phyloP scores from a whole-genome alignment of 1,139 yeast species.

The Zygosaccharomyces pseudobailii region DNA sequence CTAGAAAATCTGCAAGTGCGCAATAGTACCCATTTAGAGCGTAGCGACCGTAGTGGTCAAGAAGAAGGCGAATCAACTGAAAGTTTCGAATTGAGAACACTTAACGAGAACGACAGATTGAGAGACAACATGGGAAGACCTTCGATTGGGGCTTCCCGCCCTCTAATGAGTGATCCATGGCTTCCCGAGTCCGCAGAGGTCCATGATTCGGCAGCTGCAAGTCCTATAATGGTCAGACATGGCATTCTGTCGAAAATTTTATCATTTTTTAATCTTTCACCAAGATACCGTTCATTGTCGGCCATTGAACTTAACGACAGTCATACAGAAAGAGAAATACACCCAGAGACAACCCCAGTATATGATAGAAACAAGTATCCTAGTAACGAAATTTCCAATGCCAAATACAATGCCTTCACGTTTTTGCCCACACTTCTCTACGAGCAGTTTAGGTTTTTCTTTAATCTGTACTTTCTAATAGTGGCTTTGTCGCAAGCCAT shows the following conservation, averaged over 20 bases:
- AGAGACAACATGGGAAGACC: constrained; percentile 27
- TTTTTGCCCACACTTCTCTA: constrained; percentile 85
- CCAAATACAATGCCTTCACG: constrained; percentile 84
- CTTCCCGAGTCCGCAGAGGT: not conserved
- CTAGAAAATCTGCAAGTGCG: constrained; percentile 35
- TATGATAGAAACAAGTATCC: constrained; percentile 45
- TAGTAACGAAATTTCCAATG: constrained; percentile 87
- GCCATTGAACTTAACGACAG: constrained; percentile 34
- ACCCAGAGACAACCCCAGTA: constrained; percentile 38
- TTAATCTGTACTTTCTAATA: constrained; percentile 82
- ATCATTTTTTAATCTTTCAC: constrained; percentile 3
- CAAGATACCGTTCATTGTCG: constrained; percentile 12
- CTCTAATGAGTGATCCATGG: constrained; percentile 22
- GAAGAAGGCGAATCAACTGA: constrained; percentile 17
- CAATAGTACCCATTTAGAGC: constrained; percentile 10
- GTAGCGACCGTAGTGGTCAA: constrained; percentile 4
- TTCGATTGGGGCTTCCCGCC: constrained; percentile 22
- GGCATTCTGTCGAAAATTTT: constrained; percentile 2
- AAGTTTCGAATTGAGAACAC: constrained; percentile 29
- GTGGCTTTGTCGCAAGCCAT: constrained; percentile 93
- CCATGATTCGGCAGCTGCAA: not conserved
- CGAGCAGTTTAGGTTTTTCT: constrained; percentile 96
- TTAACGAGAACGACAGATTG: constrained; percentile 21
- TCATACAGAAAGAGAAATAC: constrained; percentile 38
- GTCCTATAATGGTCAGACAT: not conserved